Conservation (phyloP, 2,329 filamentous ascomycete genomes). For the Xylaria sp. region DNA sequence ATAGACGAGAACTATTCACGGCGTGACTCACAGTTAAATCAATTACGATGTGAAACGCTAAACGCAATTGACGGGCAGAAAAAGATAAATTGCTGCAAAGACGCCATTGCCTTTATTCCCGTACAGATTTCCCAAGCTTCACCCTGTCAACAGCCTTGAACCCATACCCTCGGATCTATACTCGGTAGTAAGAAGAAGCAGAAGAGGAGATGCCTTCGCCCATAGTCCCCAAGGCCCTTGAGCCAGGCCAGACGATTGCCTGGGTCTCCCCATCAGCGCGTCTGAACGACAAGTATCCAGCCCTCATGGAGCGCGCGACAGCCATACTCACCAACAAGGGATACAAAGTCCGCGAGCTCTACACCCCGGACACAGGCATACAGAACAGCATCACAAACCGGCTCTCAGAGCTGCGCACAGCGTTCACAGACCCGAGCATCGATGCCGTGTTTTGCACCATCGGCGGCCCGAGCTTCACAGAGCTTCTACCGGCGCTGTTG, state of each 20-base stretch:
- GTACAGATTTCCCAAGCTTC: not conserved
- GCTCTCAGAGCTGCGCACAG: slow-evolving; percentile 53
- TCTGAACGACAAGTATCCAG: slow-evolving; percentile 49
- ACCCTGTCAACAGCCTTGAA: not conserved
- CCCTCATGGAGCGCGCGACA: slow-evolving; percentile 48
- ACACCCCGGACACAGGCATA: slow-evolving; percentile 48
- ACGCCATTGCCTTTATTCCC: not conserved
- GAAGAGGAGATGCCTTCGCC: slow-evolving; percentile 34
- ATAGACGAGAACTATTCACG: not conserved
- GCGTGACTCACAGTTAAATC: slow-evolving; percentile 10
- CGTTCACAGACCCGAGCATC: slow-evolving; percentile 52
- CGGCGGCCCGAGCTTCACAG: slow-evolving; percentile 54
- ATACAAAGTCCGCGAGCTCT: slow-evolving; percentile 52
- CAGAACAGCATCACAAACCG: slow-evolving; percentile 52
- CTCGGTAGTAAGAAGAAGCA: not conserved
- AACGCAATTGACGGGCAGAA: not conserved
- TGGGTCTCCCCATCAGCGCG: slow-evolving; percentile 56
- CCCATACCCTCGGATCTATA: not conserved
- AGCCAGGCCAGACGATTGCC: slow-evolving; percentile 54
- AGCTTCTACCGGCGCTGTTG: slow-evolving; percentile 54
- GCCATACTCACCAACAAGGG: slow-evolving; percentile 48
- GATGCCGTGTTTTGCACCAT: slow-evolving; percentile 55
- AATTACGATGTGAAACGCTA: not conserved
- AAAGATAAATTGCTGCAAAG: not conserved
- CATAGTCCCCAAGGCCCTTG: slow-evolving; percentile 45